A percentile compares a stretch with the other conserved stretches of the same genome.
phyloP scores from a whole-genome alignment of 106 monocot genomes.

The Acanthochlamys bracteata region DNA sequence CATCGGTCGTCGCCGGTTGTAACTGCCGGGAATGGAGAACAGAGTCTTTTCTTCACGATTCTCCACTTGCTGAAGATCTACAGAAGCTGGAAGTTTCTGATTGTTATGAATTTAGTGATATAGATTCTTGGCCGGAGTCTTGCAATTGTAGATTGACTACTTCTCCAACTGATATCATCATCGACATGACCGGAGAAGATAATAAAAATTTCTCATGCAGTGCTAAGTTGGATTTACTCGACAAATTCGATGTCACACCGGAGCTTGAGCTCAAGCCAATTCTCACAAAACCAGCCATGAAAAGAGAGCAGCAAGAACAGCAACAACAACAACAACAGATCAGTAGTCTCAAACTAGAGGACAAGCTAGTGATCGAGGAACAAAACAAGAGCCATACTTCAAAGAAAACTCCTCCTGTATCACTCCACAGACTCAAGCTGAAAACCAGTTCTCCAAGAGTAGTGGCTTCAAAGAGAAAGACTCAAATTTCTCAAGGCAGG shows the following conservation, averaged over 20 bases:
- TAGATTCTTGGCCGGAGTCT: neutral
- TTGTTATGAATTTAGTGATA: neutral
- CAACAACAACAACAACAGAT: neutral
- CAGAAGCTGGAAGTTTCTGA: neutral
- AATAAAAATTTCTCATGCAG: neutral
- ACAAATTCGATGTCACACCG: neutral
- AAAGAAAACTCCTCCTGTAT: neutral
- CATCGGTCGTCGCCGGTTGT: conserved; percentile 12
- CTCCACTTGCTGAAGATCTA: neutral
- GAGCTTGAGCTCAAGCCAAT: conserved; percentile 44
- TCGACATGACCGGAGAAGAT: conserved; percentile 7
- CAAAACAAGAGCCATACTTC: neutral
- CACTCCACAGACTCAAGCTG: neutral
- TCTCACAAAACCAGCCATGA: conserved; percentile 27
- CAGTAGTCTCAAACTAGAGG: too few relatives aligned
- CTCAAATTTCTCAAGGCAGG: neutral
- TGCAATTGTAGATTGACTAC: conserved; percentile 3
- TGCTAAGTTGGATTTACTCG: neutral
- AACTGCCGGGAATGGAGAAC: conserved; percentile 4
- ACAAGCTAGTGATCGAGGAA: neutral
- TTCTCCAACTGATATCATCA: conserved; percentile 15
- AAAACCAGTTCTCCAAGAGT: conserved; percentile 3
- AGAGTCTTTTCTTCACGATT: neutral
- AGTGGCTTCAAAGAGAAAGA: neutral
- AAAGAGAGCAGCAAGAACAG: neutral